These are phyloP conservation scores for Aureobasidium sp. DNA, from an alignment of 2,329 filamentous ascomycete species.

Conservation along the genomic window DNA sequence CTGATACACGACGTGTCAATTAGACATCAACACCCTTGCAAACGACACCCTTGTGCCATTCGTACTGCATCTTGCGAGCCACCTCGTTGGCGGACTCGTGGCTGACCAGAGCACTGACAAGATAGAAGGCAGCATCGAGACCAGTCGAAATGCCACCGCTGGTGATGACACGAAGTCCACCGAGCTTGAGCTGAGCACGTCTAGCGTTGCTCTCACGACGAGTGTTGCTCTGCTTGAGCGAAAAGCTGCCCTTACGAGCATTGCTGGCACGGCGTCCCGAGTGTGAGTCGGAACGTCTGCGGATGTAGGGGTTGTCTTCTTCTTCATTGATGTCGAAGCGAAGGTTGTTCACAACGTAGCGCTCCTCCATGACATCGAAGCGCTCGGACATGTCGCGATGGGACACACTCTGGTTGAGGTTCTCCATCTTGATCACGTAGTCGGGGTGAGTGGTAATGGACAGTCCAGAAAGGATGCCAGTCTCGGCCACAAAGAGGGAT, in stretches of 20 bases:
- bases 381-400: slow-evolving; percentile 63
- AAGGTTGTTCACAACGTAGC: slow-evolving; percentile 87
- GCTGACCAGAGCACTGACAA: slow-evolving; percentile 74
- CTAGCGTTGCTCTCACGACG: slow-evolving; percentile 74
- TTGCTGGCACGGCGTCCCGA: slow-evolving; percentile 30
- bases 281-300: slow-evolving; percentile 24
- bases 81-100: slow-evolving; percentile 69
- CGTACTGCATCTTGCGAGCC: slow-evolving; percentile 67
- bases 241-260: slow-evolving; percentile 71
- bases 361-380: slow-evolving; percentile 73
- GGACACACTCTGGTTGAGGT: slow-evolving; percentile 65
- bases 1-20: slow-evolving; percentile 7
- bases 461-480: slow-evolving; percentile 68
- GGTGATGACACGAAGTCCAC: slow-evolving; percentile 65
- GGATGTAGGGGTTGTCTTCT: slow-evolving; percentile 75
- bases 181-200: slow-evolving; percentile 65
- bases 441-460: slow-evolving; percentile 78
- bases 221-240: slow-evolving; percentile 63
- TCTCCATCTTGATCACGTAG: slow-evolving; percentile 71
- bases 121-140: slow-evolving; percentile 74
- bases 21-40: slow-evolving; percentile 80
- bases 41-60: slow-evolving; percentile 77
- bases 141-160: slow-evolving; percentile 70
- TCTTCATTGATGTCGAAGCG: slow-evolving; percentile 73
- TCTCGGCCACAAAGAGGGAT: slow-evolving; percentile 65